Evolutionary conservation across 768 basidiomycete genomes (phyloP), one percentile per base, ranked within the genome.

Genomic region (Tylopilus sp.): DNA sequence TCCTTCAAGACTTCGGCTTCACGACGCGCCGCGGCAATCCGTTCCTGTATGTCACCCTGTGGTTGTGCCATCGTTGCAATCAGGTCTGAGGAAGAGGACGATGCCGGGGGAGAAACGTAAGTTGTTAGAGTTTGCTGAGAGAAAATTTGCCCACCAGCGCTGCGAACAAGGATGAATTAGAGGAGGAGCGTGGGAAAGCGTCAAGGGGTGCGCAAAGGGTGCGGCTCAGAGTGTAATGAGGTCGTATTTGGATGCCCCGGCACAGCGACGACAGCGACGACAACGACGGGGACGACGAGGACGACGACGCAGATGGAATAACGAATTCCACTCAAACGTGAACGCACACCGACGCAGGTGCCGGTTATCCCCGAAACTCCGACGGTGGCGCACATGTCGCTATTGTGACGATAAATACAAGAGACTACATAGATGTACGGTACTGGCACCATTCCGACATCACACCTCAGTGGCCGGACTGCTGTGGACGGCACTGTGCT

Each of bases 1-100:
- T 99, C 97, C 77, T 97, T 99, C 75, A 99, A 72, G 67, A 84
- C 88, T 74, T 98, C 96, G 41, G 94, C 94, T 74, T 98, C 97
- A 69, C 97, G 82, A 62, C 96, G 86, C 53, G 97, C 96, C 48
- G 95, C 92, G 40, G 96, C 92, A 71, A 99, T 98, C 64, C 89
- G 78, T 76, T 92, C 89, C 70, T 92, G 89, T 63, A 92, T 89
- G 69, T 92, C 89, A 71, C 84, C 82, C 73, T 86, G 86, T 53
- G 78, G 78, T 78, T 89, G 87, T 64, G 89, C 85, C 89, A 90
- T 91, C 62, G 53, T 61, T 57, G 37, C 41, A 52, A 41, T 48
- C 28, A 41, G 48, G 42, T 53, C 61, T 62, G 38, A 10, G 10
- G 29, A 26, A 13, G 46, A 31, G 29, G n/a, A 33, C 24, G 19